Conservation (phyloP, 1,284 basidiomycete genomes). For the Hemileia vastatrix region DNA sequence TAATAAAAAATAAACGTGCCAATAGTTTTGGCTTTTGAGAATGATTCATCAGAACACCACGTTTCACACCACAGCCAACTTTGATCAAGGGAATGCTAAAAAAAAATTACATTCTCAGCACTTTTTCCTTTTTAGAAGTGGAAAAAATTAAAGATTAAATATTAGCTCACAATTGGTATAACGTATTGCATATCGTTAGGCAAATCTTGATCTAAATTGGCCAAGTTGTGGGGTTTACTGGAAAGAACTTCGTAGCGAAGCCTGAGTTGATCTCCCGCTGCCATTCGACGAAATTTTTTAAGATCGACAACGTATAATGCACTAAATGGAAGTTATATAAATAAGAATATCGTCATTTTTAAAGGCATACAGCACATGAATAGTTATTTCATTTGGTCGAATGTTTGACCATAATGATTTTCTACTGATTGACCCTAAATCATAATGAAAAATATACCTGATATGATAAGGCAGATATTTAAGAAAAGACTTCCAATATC, state of each 20-base stretch:
- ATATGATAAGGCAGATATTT: conserved; percentile 79
- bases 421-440: too few relatives aligned
- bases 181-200: conserved; percentile 82
- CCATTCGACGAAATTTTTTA: conserved; percentile 72
- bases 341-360: too few relatives aligned
- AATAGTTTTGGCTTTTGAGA: conserved; percentile 77
- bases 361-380: too few relatives aligned
- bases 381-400: too few relatives aligned
- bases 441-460: conserved; percentile 59
- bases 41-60: conserved; percentile 65
- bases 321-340: conserved; percentile 50
- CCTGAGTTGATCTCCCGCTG: conserved; percentile 70
- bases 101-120: neutral
- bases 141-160: too few relatives aligned
- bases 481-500: conserved; percentile 78
- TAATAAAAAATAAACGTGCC: conserved; percentile 48
- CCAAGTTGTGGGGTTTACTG: conserved; percentile 80
- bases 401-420: too few relatives aligned
- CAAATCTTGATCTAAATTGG: conserved; percentile 93
- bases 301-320: conserved; percentile 94
- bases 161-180: conserved; percentile 63
- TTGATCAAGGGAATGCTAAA: conserved; percentile 68
- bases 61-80: conserved; percentile 78
- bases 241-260: conserved; percentile 80
- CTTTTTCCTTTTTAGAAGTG: too few relatives aligned